These are phyloP conservation scores for Karstenula rhodostoma DNA, from an alignment of 2,329 filamentous ascomycete species.

Conservation along the genomic window DNA sequence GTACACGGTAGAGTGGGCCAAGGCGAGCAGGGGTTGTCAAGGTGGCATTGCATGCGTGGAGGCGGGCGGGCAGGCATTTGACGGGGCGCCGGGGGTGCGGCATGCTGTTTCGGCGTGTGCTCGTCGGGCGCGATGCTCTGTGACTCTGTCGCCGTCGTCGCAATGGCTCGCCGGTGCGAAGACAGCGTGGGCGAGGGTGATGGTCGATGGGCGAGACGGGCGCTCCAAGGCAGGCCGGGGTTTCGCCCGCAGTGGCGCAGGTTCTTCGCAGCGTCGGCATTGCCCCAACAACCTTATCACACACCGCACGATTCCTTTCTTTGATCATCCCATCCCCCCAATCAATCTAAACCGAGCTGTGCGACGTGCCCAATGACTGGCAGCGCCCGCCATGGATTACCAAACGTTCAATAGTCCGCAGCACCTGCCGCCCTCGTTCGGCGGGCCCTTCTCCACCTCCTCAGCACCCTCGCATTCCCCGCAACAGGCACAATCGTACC, in stretches of 20 bases:
- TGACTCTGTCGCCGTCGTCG: not conserved
- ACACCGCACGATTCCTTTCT: slow-evolving; percentile 42
- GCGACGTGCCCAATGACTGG: slow-evolving; percentile 50
- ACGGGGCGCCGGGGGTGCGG: slow-evolving; percentile 13
- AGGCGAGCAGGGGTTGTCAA: slow-evolving; percentile 27
- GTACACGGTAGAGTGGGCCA: slow-evolving; percentile 27
- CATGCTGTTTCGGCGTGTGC: not conserved
- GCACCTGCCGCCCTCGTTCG: slow-evolving; percentile 41
- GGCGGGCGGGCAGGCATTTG: slow-evolving; percentile 17
- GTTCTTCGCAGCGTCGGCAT: slow-evolving; percentile 13
- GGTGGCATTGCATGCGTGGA: slow-evolving; percentile 19
- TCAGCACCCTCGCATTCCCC: slow-evolving; percentile 39
- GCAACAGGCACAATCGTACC: slow-evolving; percentile 41
- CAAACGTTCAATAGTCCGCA: slow-evolving; percentile 47
- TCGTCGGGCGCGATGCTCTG: not conserved
- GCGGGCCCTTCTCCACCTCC: slow-evolving; percentile 41
- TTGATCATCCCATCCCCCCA: slow-evolving; percentile 41
- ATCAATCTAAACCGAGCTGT: slow-evolving; percentile 50
- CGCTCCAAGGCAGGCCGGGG: slow-evolving; percentile 7
- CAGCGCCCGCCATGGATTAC: slow-evolving; percentile 47
- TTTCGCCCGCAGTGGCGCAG: slow-evolving; percentile 9
- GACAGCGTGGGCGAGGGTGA: no score
- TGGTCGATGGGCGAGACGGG: not conserved
- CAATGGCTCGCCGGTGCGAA: not conserved
- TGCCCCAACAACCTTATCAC: slow-evolving; percentile 38